phyloP scores from a whole-genome alignment of 441 rosid species.

The Pelargonium fulgidum region DNA sequence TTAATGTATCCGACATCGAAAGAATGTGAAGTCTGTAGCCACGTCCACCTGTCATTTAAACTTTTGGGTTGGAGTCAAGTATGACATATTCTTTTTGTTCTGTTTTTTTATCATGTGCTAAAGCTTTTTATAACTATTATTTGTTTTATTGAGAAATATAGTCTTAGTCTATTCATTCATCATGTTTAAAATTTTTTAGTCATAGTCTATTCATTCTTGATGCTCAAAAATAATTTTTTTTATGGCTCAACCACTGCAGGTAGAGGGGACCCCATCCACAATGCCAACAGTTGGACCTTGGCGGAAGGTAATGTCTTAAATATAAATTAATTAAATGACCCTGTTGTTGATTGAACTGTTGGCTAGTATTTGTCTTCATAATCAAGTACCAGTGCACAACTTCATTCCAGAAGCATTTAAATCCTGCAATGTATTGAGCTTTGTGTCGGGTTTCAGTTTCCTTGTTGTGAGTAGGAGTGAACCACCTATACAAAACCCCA shows the following conservation, averaged over 20 bases:
- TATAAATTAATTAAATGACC: not conserved
- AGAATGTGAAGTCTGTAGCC: too few relatives aligned
- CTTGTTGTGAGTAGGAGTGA: not conserved
- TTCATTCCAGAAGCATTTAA: constrained; percentile 1
- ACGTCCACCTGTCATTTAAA: too few relatives aligned
- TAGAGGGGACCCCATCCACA: not conserved
- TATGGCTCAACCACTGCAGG: not conserved
- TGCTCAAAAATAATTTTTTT: not conserved
- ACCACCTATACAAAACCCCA: not conserved
- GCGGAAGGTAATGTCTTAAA: not conserved
- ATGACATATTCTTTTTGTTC: too few relatives aligned
- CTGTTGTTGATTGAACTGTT: not conserved
- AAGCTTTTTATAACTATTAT: too few relatives aligned
- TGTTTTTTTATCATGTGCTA: too few relatives aligned
- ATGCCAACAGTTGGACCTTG: not conserved
- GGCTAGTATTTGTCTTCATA: not conserved
- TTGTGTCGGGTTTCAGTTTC: not conserved
- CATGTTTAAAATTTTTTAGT: not conserved
- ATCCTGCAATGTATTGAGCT: too few relatives aligned
- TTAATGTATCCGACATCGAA: too few relatives aligned
- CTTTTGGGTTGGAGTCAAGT: too few relatives aligned
- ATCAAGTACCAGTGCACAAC: not conserved
- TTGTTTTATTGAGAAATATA: not conserved
- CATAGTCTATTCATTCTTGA: not conserved
- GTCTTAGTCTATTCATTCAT: not conserved